Evolutionary conservation across 768 basidiomycete species (phyloP), one percentile per base, ranked within the genome.

Genomic region (Suillus luteus): DNA sequence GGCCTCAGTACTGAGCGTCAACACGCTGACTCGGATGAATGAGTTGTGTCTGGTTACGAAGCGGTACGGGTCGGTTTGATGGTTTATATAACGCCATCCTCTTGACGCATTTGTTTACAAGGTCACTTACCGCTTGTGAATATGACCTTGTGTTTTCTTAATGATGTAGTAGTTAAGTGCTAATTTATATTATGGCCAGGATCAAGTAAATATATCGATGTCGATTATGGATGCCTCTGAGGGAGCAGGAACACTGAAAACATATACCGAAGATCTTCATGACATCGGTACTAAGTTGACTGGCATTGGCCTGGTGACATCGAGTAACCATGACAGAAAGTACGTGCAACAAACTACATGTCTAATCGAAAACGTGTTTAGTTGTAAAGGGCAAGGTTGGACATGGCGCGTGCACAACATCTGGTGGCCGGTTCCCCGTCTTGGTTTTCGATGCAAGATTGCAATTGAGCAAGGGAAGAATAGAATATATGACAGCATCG

Each of bases 351-450:
- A 0, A 9, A 38, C 38, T 14, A 40, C 5, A 38, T 38, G 11
- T 24, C 24, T 7, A 1, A 24, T 49, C 7, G 12, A 48, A 22
- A 48, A 19, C 19, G 19, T 3, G 17, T 43, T 44, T 10, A 44
- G 99, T 88, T 49, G 90, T 86, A 8, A 78, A 71, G 2, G 95
- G 91, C 15, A 97, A 80, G 0, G n/a, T n/a, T n/a, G n/a, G 90
- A 81, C 91, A 96, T 96, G 2, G 95, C 96, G 24, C 94, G 82
- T 19, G 17, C 12, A 49, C 46, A 12, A 35, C 94, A 90, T 63
- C 94, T 84, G 0, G 95, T 88, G 4, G 97, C 97, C 3, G 92
- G 86, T 74, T 99, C 97, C 97, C 97, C 99, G 71, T 99, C 97
- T 67, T 92, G 86, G 52, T 79, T 80, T 37, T 91, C 88, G 37